Evolutionary conservation across 768 basidiomycete genomes (phyloP).

Genomic region (Leucosporidium creatinivorum): DNA sequence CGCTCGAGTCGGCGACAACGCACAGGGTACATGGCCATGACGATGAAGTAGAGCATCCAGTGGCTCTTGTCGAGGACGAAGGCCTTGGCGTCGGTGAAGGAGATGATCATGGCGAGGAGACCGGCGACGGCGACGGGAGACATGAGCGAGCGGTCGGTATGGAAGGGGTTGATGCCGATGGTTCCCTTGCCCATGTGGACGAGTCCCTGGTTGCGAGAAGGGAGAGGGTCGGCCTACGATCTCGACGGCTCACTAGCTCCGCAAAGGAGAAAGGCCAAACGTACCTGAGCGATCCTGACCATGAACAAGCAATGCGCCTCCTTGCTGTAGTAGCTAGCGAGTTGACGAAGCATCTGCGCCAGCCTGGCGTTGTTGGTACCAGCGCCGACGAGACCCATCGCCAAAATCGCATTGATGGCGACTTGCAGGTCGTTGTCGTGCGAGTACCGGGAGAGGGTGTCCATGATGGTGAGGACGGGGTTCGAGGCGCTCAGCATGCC

Average conservation of each 20-base stretch:
- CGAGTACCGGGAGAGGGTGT: constrained; percentile 96
- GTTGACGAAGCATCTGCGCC: constrained; percentile 92
- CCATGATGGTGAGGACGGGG: constrained; percentile 85
- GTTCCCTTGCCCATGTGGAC: constrained; percentile 99
- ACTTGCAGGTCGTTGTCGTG: constrained; percentile 98
- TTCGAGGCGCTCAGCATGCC: constrained; percentile 93
- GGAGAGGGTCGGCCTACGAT: not conserved
- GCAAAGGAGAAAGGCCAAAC: constrained; percentile 11
- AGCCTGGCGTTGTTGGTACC: constrained; percentile 98
- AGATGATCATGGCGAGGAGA: constrained; percentile 73
- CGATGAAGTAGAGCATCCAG: constrained; percentile 98
- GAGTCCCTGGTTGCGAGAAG: constrained; percentile 56
- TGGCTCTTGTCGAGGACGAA: constrained; percentile 92
- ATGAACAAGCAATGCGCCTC: constrained; percentile 94
- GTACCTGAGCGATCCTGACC: constrained; percentile 69
- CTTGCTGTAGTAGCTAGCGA: constrained; percentile 97
- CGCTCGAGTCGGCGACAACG: not conserved
- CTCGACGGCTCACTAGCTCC: not conserved
- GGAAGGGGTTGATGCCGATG: constrained; percentile 94
- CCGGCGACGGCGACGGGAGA: constrained; percentile 82
- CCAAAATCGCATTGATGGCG: constrained; percentile 93
- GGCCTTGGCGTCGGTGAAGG: constrained; percentile 76
- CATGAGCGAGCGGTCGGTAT: constrained; percentile 83
- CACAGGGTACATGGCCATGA: constrained; percentile 86
- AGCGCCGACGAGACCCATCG: constrained; percentile 96